phyloP scores from a whole-genome alignment of 805 yeast species.

The Metschnikowia bowlesiae region DNA sequence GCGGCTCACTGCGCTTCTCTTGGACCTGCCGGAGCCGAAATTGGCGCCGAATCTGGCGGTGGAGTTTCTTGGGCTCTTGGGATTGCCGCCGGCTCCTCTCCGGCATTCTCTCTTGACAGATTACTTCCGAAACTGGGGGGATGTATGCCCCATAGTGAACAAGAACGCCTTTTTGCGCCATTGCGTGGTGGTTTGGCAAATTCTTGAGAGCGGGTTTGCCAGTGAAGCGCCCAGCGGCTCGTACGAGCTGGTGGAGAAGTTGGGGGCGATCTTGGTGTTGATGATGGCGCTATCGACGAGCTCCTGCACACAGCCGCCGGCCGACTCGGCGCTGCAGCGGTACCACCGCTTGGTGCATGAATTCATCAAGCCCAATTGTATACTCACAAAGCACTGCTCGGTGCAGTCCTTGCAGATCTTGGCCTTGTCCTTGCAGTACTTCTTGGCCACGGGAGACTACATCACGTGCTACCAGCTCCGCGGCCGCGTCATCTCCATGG shows the following conservation, averaged over 20 bases:
- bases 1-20: conserved; percentile 20
- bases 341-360: conserved; percentile 61
- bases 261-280: conserved; percentile 50
- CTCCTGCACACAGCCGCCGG: conserved; percentile 29
- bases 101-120: conserved; percentile 64
- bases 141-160: conserved; percentile 64
- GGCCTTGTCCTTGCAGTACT: conserved; percentile 64
- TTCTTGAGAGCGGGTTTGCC: conserved; percentile 39
- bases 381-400: conserved; percentile 53
- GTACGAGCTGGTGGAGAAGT: conserved; percentile 43
- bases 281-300: conserved; percentile 47
- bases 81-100: conserved; percentile 46
- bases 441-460: conserved; percentile 68
- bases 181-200: conserved; percentile 45
- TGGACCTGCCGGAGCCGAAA: conserved; percentile 24
- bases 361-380: conserved; percentile 55
- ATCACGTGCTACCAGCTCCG: conserved; percentile 71
- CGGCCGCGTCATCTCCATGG: conserved; percentile 74
- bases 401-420: conserved; percentile 67
- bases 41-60: conserved; percentile 39
- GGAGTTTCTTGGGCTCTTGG: conserved; percentile 35
- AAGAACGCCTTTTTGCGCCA: conserved; percentile 61
- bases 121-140: conserved; percentile 77
- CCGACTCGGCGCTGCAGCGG: conserved; percentile 31
- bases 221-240: conserved; percentile 5